phyloP scores from a whole-genome alignment of 257 asterid genomes.

The Nicotiana sylvestris region DNA sequence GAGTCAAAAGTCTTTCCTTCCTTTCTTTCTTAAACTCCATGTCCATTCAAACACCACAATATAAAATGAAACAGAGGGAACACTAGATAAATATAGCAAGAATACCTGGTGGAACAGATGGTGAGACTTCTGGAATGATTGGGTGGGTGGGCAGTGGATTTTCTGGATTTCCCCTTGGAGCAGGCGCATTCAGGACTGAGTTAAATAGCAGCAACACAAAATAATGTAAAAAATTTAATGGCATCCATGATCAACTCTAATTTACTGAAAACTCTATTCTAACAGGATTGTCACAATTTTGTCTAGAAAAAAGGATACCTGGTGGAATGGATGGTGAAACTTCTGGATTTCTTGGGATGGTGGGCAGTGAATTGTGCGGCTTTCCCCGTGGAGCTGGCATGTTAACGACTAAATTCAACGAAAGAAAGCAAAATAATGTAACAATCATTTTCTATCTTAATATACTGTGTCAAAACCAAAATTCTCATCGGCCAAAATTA shows the following conservation, averaged over 20 bases:
- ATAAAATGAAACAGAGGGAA: not conserved
- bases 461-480: not conserved
- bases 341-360: constrained; percentile 23
- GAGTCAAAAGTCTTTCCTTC: not conserved
- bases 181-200: constrained; percentile 18
- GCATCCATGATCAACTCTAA: constrained; percentile 10
- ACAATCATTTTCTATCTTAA: not conserved
- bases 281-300: not conserved
- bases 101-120: constrained; percentile 26
- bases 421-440: not conserved
- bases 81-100: not conserved
- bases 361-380: constrained; percentile 32
- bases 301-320: constrained; percentile 18
- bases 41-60: not conserved
- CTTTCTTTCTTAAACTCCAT: not conserved
- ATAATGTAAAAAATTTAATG: constrained; percentile 4
- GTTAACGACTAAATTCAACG: constrained; percentile 24
- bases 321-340: constrained; percentile 46
- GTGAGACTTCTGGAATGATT: constrained; percentile 15
- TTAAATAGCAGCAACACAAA: not conserved
- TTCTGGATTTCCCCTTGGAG: constrained; percentile 14
- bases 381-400: constrained; percentile 28
- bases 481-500: not conserved
- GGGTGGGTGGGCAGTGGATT: constrained; percentile 14
- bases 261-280: constrained; percentile 12